Conservation (phyloP, 164 flowering plant species). For the Stephania cephalantha region DNA sequence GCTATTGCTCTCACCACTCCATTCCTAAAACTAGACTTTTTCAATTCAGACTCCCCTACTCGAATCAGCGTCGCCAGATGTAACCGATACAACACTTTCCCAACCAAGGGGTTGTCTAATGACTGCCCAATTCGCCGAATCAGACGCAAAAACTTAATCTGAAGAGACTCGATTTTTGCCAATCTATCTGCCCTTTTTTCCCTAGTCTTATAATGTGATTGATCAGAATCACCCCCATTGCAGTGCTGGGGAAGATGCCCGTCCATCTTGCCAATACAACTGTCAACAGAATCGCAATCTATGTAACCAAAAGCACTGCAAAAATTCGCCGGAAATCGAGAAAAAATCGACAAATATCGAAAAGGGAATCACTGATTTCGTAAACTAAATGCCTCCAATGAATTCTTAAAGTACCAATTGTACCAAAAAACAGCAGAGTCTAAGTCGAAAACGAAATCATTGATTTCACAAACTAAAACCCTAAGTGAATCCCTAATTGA, state of each 20-base stretch:
- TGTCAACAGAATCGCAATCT: constrained; percentile 6
- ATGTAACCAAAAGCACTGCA: too few species aligned
- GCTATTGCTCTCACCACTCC: constrained; percentile 52
- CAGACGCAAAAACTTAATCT: constrained; percentile 65
- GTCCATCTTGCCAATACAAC: constrained; percentile 28
- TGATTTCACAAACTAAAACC: too few species aligned
- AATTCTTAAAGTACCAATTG: too few species aligned
- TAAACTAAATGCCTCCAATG: too few species aligned
- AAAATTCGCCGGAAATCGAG: too few species aligned
- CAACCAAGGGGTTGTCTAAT: constrained; percentile 50
- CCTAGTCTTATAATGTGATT: constrained; percentile 14
- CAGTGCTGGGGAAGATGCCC: constrained; percentile 21
- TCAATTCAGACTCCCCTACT: constrained; percentile 62
- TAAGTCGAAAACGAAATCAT: too few species aligned
- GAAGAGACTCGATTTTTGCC: constrained; percentile 65
- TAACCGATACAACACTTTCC: constrained; percentile 75
- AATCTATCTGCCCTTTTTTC: constrained; percentile 40
- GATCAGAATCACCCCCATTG: constrained; percentile 32
- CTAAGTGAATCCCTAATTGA: too few species aligned
- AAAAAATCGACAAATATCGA: too few species aligned
- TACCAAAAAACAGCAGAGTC: too few species aligned
- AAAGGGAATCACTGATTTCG: too few species aligned
- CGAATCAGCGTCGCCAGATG: constrained; percentile 71
- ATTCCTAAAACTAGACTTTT: constrained; percentile 37
- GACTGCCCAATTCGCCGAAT: constrained; percentile 57